Percentiles rank a stretch among this genome's conserved stretches.
Conservation (phyloP, 192 early-diverging fungal genomes). For the Rhizophlyctis rosea region DNA sequence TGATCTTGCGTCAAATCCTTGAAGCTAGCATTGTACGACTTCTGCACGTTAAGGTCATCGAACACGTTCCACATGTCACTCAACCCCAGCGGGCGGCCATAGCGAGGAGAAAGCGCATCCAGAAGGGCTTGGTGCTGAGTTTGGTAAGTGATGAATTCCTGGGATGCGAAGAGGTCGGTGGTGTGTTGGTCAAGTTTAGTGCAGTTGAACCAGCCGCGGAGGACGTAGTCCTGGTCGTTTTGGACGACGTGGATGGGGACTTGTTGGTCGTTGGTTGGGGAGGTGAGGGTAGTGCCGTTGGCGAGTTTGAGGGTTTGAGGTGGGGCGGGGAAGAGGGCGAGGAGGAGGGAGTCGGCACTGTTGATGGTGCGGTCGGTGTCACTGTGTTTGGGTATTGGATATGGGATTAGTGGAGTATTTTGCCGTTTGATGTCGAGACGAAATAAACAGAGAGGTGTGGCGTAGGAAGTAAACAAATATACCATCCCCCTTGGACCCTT, state of each 20-base stretch:
- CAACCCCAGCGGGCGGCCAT: slow-evolving; percentile 14
- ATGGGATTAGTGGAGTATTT: too few relatives aligned
- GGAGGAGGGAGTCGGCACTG: background rate
- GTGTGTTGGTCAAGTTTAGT: slow-evolving; percentile 6
- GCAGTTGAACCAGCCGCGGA: slow-evolving; percentile 27
- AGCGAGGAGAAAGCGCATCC: slow-evolving; percentile 2
- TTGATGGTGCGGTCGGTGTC: slow-evolving; percentile 8
- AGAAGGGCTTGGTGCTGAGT: background rate
- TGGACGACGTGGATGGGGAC: slow-evolving; percentile 22
- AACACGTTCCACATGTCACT: slow-evolving; percentile 25
- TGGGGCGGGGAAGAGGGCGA: background rate
- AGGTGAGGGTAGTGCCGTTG: slow-evolving; percentile 8
- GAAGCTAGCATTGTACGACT: slow-evolving; percentile 26
- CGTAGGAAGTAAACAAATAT: too few relatives aligned
- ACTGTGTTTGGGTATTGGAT: background rate
- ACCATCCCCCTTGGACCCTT: too few relatives aligned
- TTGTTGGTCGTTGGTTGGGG: slow-evolving; percentile 4
- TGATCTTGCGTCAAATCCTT: slow-evolving; percentile 10
- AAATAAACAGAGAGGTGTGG: too few relatives aligned
- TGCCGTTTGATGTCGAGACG: too few relatives aligned
- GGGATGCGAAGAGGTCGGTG: background rate
- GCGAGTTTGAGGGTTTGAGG: slow-evolving; percentile 9
- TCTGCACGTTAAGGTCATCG: slow-evolving; percentile 23
- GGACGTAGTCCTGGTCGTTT: slow-evolving; percentile 15
- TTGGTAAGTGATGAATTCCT: background rate